Evolutionary conservation across 768 basidiomycete genomes (phyloP).

Genomic region (Neoboletus magnificus): DNA sequence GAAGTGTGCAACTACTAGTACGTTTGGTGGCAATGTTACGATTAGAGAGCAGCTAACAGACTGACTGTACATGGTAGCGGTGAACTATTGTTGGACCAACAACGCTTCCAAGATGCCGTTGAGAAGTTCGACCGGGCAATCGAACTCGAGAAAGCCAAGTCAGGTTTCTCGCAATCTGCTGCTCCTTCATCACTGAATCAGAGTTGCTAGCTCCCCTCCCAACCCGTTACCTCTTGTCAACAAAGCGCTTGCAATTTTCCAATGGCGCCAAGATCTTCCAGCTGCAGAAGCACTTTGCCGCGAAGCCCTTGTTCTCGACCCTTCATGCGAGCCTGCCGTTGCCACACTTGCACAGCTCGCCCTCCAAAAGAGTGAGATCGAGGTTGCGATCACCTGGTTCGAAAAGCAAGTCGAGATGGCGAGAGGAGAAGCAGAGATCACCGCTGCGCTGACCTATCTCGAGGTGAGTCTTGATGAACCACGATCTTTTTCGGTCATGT

Average conservation of each 20-base stretch:
- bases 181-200: background rate
- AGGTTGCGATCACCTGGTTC: constrained; percentile 84
- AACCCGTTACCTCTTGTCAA: constrained; percentile 96
- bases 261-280: constrained; percentile 88
- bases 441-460: constrained; percentile 72
- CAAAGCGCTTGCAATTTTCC: constrained; percentile 95
- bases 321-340: constrained; percentile 95
- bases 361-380: constrained; percentile 87
- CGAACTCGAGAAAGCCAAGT: constrained; percentile 82
- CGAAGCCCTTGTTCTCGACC: constrained; percentile 84
- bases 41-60: background rate
- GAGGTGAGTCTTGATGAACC: constrained; percentile 47
- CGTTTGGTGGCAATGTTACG: constrained; percentile 24
- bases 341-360: constrained; percentile 92
- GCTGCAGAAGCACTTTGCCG: constrained; percentile 82
- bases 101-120: constrained; percentile 81
- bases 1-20: constrained; percentile 97
- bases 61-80: constrained; percentile 50
- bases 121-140: constrained; percentile 92
- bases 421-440: constrained; percentile 85
- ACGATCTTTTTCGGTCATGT: background rate
- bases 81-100: constrained; percentile 90
- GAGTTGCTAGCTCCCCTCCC: constrained; percentile 41
- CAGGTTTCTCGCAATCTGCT: constrained; percentile 11
- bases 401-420: constrained; percentile 80